phyloP scores from a whole-genome alignment of 2,329 filamentous ascomycete genomes.

The Fusarium anthophilum region DNA sequence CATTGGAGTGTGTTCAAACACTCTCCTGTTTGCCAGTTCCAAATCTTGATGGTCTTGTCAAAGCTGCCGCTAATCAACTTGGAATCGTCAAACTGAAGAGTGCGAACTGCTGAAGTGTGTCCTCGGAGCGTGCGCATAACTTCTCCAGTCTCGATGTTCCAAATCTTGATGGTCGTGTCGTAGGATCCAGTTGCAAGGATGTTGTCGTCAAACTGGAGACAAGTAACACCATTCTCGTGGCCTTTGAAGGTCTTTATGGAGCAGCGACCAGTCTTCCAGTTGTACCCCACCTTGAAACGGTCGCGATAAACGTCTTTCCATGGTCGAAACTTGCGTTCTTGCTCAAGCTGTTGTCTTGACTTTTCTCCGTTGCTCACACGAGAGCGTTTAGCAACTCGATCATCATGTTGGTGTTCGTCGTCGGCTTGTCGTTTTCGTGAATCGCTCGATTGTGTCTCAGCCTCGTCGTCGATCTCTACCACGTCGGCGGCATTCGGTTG shows the following conservation, averaged over 20 bases:
- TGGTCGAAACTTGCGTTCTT: slow-evolving; percentile 65
- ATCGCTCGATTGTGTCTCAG: slow-evolving; percentile 33
- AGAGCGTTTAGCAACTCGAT: slow-evolving; percentile 47
- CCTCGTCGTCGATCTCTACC: slow-evolving; percentile 39
- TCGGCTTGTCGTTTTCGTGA: slow-evolving; percentile 49
- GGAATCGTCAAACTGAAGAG: slow-evolving; percentile 90
- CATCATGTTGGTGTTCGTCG: slow-evolving; percentile 41
- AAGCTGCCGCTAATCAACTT: slow-evolving; percentile 92
- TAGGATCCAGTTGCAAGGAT: slow-evolving; percentile 95
- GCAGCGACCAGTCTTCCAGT: slow-evolving; percentile 96
- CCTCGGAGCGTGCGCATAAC: slow-evolving; percentile 86
- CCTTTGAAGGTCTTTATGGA: slow-evolving; percentile 85
- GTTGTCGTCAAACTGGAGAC: slow-evolving; percentile 77
- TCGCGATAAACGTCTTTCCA: slow-evolving; percentile 99
- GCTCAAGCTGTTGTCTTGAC: slow-evolving; percentile 49
- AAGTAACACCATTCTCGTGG: slow-evolving; percentile 77
- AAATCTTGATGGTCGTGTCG: slow-evolving; percentile 93
- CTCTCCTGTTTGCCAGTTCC: slow-evolving; percentile 95
- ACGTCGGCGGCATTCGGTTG: slow-evolving; percentile 42
- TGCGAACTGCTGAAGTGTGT: slow-evolving; percentile 84
- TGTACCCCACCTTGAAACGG: slow-evolving; percentile 92
- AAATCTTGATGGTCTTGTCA: slow-evolving; percentile 88
- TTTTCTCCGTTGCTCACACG: slow-evolving; percentile 40
- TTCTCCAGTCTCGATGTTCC: slow-evolving; percentile 89
- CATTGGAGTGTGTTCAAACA: slow-evolving; percentile 83